phyloP scores from a whole-genome alignment of 352 stramenopile species.

The Hyaloperonospora arabidopsidis region DNA sequence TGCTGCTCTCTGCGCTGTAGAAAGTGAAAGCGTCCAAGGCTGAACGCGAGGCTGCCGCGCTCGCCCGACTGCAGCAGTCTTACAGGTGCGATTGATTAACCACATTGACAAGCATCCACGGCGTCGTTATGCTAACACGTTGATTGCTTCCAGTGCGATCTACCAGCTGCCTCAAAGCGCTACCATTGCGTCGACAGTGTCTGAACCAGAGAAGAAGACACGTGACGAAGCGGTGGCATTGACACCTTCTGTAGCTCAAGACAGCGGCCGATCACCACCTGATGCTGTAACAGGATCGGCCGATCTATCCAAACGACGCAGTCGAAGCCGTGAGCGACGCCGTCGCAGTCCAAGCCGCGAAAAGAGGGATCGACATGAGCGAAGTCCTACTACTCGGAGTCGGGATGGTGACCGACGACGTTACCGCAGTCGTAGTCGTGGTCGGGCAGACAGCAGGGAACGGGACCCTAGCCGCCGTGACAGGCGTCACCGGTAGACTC shows the following conservation, averaged over 20 bases:
- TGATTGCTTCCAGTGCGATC: conserved; percentile 31
- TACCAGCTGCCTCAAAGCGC: conserved; percentile 31
- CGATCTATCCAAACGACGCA: conserved; percentile 15
- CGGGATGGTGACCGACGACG: conserved; percentile 27
- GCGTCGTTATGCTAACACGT: conserved; percentile 2
- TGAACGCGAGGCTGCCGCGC: conserved; percentile 71
- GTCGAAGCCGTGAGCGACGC: conserved; percentile 24
- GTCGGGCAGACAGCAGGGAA: conserved; percentile 25
- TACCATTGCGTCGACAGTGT: conserved; percentile 7
- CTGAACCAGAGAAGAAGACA: conserved; percentile 9
- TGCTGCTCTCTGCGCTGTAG: conserved; percentile 17
- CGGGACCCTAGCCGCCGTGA: conserved; percentile 10
- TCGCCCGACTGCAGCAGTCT: conserved; percentile 69
- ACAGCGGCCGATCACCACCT: conserved; percentile 19
- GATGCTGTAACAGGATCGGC: conserved; percentile 1
- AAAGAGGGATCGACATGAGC: conserved; percentile 22
- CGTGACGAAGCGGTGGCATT: not conserved
- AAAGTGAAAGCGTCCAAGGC: conserved; percentile 64
- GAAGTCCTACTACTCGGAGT: conserved; percentile 15
- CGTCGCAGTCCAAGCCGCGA: conserved; percentile 19
- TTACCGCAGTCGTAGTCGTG: conserved; percentile 29
- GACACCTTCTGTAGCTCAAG: not conserved
- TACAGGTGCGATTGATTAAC: conserved; percentile 58
- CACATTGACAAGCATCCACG: not conserved
- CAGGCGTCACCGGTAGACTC: conserved; percentile 12